These are phyloP conservation scores for Aspergillus pseudoviridinutans DNA, from an alignment of 2,329 filamentous ascomycete genomes.

Conservation along the genomic window DNA sequence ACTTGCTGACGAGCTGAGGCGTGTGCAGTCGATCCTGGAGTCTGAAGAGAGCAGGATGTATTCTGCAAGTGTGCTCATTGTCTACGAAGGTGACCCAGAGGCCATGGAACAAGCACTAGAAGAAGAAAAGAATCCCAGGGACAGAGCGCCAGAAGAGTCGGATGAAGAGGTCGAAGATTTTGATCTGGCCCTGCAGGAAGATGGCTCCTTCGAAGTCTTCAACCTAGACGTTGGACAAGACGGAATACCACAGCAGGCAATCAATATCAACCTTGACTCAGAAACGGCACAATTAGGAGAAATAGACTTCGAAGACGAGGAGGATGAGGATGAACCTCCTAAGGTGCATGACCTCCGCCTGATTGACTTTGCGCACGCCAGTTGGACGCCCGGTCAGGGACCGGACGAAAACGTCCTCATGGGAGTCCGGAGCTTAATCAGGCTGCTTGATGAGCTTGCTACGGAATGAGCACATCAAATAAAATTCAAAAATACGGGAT, in stretches of 20 bases:
- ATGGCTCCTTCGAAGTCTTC: slow-evolving; percentile 28
- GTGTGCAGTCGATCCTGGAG: slow-evolving; percentile 48
- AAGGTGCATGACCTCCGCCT: slow-evolving; percentile 77
- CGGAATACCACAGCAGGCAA: slow-evolving; percentile 26
- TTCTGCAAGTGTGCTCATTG: slow-evolving; percentile 60
- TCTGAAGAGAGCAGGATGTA: slow-evolving; percentile 64
- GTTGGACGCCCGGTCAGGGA: slow-evolving; percentile 75
- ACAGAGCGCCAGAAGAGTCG: slow-evolving; percentile 28
- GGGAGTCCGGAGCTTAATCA: slow-evolving; percentile 68
- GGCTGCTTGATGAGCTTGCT: slow-evolving; percentile 66
- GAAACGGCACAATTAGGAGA: slow-evolving; percentile 42
- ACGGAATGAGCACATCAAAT: slow-evolving; percentile 13
- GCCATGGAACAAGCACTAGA: slow-evolving; percentile 50
- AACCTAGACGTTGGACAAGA: slow-evolving; percentile 26
- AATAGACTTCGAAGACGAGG: slow-evolving; percentile 50
- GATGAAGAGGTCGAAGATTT: slow-evolving; percentile 25
- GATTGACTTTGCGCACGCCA: slow-evolving; percentile 95
- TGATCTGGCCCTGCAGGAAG: slow-evolving; percentile 23
- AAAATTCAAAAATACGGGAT: slow-evolving; percentile 4
- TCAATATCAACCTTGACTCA: slow-evolving; percentile 34
- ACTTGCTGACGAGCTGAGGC: slow-evolving; percentile 39
- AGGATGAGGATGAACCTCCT: slow-evolving; percentile 55
- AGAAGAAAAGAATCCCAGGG: slow-evolving; percentile 37
- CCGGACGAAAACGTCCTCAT: slow-evolving; percentile 78
- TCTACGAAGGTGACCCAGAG: slow-evolving; percentile 62